These are phyloP conservation scores for Coniochaeta prunicola DNA, from an alignment of 2,329 filamentous ascomycete genomes.

Conservation along the genomic window DNA sequence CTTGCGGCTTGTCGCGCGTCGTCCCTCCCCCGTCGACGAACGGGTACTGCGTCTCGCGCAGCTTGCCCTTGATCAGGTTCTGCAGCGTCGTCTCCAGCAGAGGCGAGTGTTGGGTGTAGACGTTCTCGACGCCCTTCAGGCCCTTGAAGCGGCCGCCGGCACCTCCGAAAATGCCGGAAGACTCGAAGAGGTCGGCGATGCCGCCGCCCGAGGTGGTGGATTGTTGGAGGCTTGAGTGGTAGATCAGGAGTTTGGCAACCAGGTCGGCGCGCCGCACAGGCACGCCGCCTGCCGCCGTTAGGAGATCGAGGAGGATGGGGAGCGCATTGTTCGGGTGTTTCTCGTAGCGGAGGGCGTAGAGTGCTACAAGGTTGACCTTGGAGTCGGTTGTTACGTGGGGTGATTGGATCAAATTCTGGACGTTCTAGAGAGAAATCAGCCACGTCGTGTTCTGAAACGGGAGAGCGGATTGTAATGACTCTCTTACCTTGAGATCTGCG, in stretches of 20 bases:
- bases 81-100: conserved; percentile 81
- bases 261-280: conserved; percentile 68
- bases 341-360: conserved; percentile 92
- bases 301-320: conserved; percentile 77
- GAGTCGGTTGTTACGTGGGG: conserved; percentile 69
- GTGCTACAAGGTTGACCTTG: conserved; percentile 82
- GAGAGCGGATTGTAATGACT: neutral
- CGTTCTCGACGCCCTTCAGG: conserved; percentile 94
- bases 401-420: conserved; percentile 81
- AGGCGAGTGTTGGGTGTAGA: conserved; percentile 96
- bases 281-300: conserved; percentile 77
- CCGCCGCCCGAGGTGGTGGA: conserved; percentile 63
- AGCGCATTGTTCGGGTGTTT: conserved; percentile 79
- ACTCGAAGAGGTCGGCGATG: conserved; percentile 88
- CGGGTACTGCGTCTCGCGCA: conserved; percentile 83
- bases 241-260: conserved; percentile 74
- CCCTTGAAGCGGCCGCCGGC: conserved; percentile 87
- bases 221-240: conserved; percentile 80
- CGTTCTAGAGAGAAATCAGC: conserved; percentile 53
- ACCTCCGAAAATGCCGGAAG: conserved; percentile 82
- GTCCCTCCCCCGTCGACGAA: conserved; percentile 85
- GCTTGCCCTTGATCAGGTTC: conserved; percentile 83
- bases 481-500: conserved; percentile 73
- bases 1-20: conserved; percentile 91
- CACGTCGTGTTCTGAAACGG: too few relatives aligned